Evolutionary conservation across 257 asterid species (phyloP), one percentile per base, ranked within the genome.

Genomic region (Nicotiana paniculata): DNA sequence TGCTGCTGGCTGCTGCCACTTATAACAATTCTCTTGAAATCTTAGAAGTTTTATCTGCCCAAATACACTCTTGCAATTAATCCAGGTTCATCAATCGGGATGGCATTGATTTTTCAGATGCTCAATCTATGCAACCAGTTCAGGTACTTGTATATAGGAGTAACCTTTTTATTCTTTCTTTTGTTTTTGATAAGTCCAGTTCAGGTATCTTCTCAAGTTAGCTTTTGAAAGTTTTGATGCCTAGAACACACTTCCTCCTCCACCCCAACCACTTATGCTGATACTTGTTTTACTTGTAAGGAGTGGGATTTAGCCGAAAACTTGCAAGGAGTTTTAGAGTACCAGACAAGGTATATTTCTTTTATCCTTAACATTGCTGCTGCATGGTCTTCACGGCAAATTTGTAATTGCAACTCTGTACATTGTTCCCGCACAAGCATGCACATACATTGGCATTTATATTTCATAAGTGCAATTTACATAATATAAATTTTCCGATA

Each of bases 271-370:
- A 82, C 77, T 53, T 83, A 21, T 58, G 11, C 77, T 85, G 79
- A 77, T 15, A 26, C 37, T 48, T n/a, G 9, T 84, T 76, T 85
- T 81, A 54, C 86, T 58, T 85, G 58, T 51, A 84, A 96, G 99
- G 99, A 96, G 90, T 96, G 99, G 99, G 99, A 96, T 80, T 86
- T 96, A 89, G 97, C 76, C 6, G 98, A 96, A 86, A 96, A 96
- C 81, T 85, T 96, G 65, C 92, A 96, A 85, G 98, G 99, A 84
- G 93, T 90, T 82, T 75, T 96, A 82, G 99, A 96, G 79, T 96
- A 91, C 88, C 99, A 96, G 87, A 96, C 98, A 43, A 94, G 99
- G 98, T 96, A 86, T 83, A 58, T 33, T 43, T 57, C 65, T 80
- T 61, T 51, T 51, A 75, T 51, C 79, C 79, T 48, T 48, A 26